Base-by-base conservation (phyloP, 768 basidiomycete genomes). In the Termitomyces sp. region DNA sequence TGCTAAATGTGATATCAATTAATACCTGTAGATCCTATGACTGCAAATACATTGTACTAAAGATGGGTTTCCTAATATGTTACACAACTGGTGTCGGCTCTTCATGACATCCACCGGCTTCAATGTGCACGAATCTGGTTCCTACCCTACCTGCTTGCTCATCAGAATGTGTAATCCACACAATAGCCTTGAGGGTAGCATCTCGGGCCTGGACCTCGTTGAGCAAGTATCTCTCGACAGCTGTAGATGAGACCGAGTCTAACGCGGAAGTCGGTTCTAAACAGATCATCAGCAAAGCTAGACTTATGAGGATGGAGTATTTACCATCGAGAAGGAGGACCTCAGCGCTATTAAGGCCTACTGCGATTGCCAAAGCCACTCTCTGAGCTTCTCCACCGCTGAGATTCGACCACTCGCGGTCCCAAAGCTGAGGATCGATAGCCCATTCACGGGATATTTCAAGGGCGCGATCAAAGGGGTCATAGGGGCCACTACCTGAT, bases 211-310 rank as follows among this genome's bases (percentile, higher is more conserved):
- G 77, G 35, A 93, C 66, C 53, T 84, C 77, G 8, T 74, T 65
- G 5, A 77, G 56, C 14, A 95, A 70, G 45, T 74, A 78, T 44
- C 76, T 70, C 66, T 96, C 93, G 2, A 96, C 88, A 28, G 76
- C 68, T 14, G 73, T 62, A 14, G 85, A 85, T 0, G 86, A 80
- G 32, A 78, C 77, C 15, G 82, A 73, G 67, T 96, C 93, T 53
- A 96, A 75, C 0, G 93, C 93, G 9, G 90, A 93, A 0, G 93
- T 95, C 1, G 93, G 93, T 68, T 96, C 93, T 95, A 59, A 6
- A 42, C 9, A 45, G 41, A 51, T 28, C 7, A 43, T 51, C 22
- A 45, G 22, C 37, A 49, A 21, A 42, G 28, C 14, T 38, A 51
- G 24, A 10, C 19, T 38, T 15, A 34, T 35, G 22, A 32, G 32